Conservation (phyloP, 805 yeast species). For the Deakozyma indianensis region DNA sequence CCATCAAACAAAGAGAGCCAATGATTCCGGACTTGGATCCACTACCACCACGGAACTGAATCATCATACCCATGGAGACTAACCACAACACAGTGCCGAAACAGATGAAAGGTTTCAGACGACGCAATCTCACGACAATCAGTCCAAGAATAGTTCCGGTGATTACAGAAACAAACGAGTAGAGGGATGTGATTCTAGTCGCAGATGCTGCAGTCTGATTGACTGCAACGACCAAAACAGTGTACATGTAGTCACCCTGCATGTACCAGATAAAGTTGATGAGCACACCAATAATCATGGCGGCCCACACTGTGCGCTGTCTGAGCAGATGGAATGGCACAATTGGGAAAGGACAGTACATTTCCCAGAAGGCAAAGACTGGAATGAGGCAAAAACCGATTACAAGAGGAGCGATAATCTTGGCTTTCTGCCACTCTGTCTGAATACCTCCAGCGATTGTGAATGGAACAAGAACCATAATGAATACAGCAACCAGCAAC, state of each 20-base stretch:
- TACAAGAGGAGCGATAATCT: conserved; percentile 55
- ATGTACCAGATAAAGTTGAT: conserved; percentile 50
- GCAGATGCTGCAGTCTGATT: conserved; percentile 46
- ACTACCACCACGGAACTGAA: conserved; percentile 40
- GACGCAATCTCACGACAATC: conserved; percentile 32
- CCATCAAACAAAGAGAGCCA: conserved; percentile 49
- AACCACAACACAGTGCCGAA: conserved; percentile 47
- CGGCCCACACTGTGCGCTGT: conserved; percentile 64
- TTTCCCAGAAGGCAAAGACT: conserved; percentile 46
- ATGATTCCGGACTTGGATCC: conserved; percentile 41
- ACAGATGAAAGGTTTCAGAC: conserved; percentile 44
- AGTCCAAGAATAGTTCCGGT: conserved; percentile 47
- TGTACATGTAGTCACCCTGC: conserved; percentile 57
- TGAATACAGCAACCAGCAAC: conserved; percentile 40
- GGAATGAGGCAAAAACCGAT: conserved; percentile 52
- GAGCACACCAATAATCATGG: conserved; percentile 43
- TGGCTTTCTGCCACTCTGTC: conserved; percentile 42
- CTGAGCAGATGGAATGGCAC: conserved; percentile 42
- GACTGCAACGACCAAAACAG: conserved; percentile 52
- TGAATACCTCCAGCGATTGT: conserved; percentile 58
- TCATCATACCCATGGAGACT: conserved; percentile 44
- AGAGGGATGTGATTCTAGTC: conserved; percentile 46
- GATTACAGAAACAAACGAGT: conserved; percentile 51
- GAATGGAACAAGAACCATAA: conserved; percentile 55
- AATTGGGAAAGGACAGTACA: conserved; percentile 45